Evolutionary conservation across 2,329 filamentous ascomycete species (phyloP), one percentile per base, ranked within the genome.

Genomic region (Fusarium paranaense): DNA sequence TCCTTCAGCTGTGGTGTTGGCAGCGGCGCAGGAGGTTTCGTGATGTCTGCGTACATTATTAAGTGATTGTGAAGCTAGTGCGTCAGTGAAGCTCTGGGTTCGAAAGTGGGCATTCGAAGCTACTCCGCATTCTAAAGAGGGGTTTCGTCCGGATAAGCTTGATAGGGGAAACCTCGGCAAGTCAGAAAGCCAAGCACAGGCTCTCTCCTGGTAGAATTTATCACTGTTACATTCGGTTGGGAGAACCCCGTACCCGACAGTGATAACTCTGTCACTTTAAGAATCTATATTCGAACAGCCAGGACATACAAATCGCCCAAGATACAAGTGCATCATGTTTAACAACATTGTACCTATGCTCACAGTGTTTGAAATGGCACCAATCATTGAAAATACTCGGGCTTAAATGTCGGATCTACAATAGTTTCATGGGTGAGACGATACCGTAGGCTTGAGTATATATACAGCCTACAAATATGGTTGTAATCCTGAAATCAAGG

Each of bases 381-480:
- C 18, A 5, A 11, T 40, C 2, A n/a, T 40, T 10, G 2, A 40
- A 11, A 40, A 40, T 6, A n/a, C 37, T 3, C 18, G 2, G 4
- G 18, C 37, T 11, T n/a, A n/a, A n/a, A n/a, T 11, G 4, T n/a
- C 5, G 5, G 38, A n/a, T 11, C 18, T 20, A 11, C 18, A 5
- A 40, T n/a, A 6, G 9, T 37, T 8, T n/a, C 18, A n/a, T n/a
- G 2, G 16, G 11, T n/a, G 9, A n/a, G 18, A 40, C 3, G 9
- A 3, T 40, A 4, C 5, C 5, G 5, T 13, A 6, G 38, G 10
- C 5, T 11, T 10, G 2, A 40, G 82, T 54, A 83, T 8, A 82
- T 57, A 78, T 82, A 6, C 78, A 81, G 37, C 69, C 70, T 20
- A 75, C 78, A 67, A 65, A 0, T 60, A 82, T 10, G 50, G 38